Conservation (phyloP, 441 rosid genomes). For the Metrosideros polymorpha region DNA sequence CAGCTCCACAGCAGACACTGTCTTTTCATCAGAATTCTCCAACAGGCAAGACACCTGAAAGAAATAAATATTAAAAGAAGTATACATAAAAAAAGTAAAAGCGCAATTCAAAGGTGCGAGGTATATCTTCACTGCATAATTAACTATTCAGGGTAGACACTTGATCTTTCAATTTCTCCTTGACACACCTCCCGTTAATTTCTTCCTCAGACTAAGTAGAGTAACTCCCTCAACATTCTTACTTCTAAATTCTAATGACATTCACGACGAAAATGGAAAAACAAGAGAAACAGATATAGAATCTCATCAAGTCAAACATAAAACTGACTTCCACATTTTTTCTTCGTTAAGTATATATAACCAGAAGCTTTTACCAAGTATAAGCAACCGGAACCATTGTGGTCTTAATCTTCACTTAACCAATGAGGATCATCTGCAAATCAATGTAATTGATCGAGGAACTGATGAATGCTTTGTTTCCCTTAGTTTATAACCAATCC, state of each 20-base stretch:
- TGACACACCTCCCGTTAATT: not conserved
- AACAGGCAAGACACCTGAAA: conserved; percentile 53
- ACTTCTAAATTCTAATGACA: not conserved
- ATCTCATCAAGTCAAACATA: not conserved
- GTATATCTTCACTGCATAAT: not conserved
- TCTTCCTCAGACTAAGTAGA: not conserved
- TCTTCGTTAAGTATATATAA: not conserved
- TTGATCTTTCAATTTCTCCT: not conserved
- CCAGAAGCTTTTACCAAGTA: not conserved
- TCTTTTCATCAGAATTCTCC: conserved; percentile 32
- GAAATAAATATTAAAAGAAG: not conserved
- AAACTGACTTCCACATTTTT: not conserved
- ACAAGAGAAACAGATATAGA: not conserved
- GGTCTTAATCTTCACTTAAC: not conserved
- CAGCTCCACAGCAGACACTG: conserved; percentile 34
- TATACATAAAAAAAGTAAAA: not conserved
- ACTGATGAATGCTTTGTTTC: not conserved
- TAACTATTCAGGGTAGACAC: not conserved
- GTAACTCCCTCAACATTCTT: not conserved
- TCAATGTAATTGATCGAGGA: not conserved
- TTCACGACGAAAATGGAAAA: not conserved
- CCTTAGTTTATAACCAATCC: not conserved
- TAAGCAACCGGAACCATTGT: not conserved
- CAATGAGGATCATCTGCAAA: not conserved
- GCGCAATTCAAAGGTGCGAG: not conserved